Conservation (phyloP, 2,329 filamentous ascomycete genomes). For the Aspergillus glaucus region DNA sequence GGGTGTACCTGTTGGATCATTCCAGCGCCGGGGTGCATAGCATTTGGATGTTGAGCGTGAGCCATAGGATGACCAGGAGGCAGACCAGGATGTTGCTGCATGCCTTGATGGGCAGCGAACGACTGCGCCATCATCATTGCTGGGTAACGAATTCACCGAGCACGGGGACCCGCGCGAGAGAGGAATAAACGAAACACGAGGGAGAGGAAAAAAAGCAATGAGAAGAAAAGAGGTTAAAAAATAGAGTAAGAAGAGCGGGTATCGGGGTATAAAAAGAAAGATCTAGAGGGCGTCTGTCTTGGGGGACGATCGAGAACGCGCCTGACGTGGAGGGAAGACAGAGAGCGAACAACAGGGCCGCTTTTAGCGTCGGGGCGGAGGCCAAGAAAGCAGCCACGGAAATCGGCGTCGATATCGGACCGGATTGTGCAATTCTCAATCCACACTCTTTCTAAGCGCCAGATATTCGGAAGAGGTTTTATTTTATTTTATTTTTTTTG, state of each 20-base stretch:
- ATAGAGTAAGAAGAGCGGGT: constrained; percentile 9
- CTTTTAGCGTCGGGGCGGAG: constrained; percentile 30
- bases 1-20: constrained; percentile 56
- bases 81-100: constrained; percentile 53
- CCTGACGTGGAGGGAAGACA: constrained; percentile 18
- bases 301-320: constrained; percentile 18
- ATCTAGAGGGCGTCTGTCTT: constrained; percentile 24
- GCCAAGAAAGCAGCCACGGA: constrained; percentile 28
- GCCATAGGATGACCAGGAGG: constrained; percentile 57
- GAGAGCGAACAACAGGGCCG: constrained; percentile 16
- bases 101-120: constrained; percentile 55
- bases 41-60: constrained; percentile 51
- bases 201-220: neutral
- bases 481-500: too few species aligned
- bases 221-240: neutral
- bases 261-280: constrained; percentile 13
- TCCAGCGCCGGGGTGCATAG: constrained; percentile 45
- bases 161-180: constrained; percentile 17
- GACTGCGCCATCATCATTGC: constrained; percentile 51
- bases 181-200: neutral
- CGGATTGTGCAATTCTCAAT: too few species aligned
- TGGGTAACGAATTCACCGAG: constrained; percentile 29
- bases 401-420: constrained; percentile 20
- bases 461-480: too few species aligned
- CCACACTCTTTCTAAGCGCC: too few species aligned